Base-by-base conservation (phyloP, 1,139 yeast genomes). In the Groenewaldozyma auringiensis region DNA sequence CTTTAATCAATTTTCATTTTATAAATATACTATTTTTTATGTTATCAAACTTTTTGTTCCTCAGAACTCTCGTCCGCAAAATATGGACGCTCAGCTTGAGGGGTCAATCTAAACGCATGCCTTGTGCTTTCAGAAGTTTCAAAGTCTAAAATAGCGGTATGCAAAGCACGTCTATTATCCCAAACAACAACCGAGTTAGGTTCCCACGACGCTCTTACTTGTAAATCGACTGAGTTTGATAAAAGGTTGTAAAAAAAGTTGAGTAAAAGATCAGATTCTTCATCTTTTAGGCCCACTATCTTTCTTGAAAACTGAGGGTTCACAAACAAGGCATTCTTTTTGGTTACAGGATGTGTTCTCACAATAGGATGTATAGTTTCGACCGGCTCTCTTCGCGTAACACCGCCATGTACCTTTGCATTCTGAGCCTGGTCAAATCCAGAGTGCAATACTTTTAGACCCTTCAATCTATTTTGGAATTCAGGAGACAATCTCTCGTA, bases 131-230 rank as follows among this genome's bases (percentile, higher is more conserved):
- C 74, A 6, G 71, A 66, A 4, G 38, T 35, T 25, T 70, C 76
- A 81, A 82, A 79, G 62, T 81, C 87, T 46, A 76, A 67, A 39
- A 77, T 67, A 8, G 86, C 86, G 27, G 82, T 68, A 61, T 82
- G 88, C 38, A 73, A 65, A 29, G 78, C 76, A 55, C 81, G 68
- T 63, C 88, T 72, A 65, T 81, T 81, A 57, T 82, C 88, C 84
- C 87, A 78, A 42, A 76, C 70, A 18, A 75, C 79, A 38, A 78
- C 78, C 21, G 81, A 66, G 34, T 71, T 72, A 43, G 75, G 75
- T 56, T 76, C 79, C 80, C 81, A 78, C 53, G 65, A 71, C 17
- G 76, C 79, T 59, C 83, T 69, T 50, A 74, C 69, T 51, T 76
- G 81, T 52, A 78, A 68, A 56, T 78, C 83, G 44, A 71, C 74